phyloP scores from a whole-genome alignment of 768 basidiomycete species.

The Leccinum incarnatum region DNA sequence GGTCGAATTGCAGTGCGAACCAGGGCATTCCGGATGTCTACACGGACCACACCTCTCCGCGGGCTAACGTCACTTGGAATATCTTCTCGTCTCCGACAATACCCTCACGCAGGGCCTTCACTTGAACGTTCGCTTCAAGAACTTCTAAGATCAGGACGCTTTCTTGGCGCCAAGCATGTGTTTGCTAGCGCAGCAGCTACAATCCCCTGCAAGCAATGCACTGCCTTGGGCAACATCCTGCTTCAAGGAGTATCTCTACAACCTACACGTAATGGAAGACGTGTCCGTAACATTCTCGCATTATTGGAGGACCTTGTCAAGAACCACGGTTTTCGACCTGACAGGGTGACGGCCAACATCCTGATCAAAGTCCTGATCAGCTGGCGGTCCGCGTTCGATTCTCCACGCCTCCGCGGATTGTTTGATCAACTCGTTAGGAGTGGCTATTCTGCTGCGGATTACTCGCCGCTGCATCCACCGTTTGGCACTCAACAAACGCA shows the following conservation, averaged over 20 bases:
- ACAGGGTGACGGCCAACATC: conserved; percentile 70
- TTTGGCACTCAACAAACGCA: conserved; percentile 39
- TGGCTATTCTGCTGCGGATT: conserved; percentile 50
- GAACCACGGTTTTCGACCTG: conserved; percentile 52
- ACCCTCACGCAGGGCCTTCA: conserved; percentile 3
- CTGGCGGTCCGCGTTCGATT: conserved; percentile 46
- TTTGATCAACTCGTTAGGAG: conserved; percentile 61
- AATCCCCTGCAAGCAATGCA: conserved; percentile 34
- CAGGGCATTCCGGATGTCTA: conserved; percentile 8
- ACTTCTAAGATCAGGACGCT: conserved; percentile 34
- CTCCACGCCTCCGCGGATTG: conserved; percentile 45
- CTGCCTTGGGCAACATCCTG: conserved; percentile 55
- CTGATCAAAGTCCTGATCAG: conserved; percentile 57
- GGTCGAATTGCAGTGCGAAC: conserved; percentile 7
- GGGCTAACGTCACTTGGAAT: conserved; percentile 11
- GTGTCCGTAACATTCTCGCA: conserved; percentile 41
- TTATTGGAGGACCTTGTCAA: conserved; percentile 43
- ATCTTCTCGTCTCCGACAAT: conserved; percentile 16
- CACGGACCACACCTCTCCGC: conserved; percentile 3
- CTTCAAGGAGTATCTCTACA: conserved; percentile 43
- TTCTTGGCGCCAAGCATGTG: conserved; percentile 43
- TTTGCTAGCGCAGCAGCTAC: conserved; percentile 30
- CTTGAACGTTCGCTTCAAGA: conserved; percentile 21
- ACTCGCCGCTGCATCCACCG: conserved; percentile 37
- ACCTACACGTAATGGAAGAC: conserved; percentile 39